Base-by-base conservation (phyloP, 2,329 filamentous ascomycete genomes). In the Colletotrichum sp. region DNA sequence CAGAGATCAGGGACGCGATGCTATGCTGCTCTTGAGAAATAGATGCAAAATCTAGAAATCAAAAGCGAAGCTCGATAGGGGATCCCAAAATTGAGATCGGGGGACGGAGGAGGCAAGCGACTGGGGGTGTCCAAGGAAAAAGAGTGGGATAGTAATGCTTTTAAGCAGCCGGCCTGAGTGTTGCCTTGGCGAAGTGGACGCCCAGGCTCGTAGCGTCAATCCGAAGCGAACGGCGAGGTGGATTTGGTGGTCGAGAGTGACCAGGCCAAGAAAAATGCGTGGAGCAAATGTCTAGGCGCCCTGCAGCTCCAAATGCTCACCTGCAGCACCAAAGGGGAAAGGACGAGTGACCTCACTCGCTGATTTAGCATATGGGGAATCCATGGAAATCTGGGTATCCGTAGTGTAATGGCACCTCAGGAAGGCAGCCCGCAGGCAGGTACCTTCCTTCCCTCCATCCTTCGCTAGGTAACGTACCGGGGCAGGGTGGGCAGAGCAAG, bases 101-200 rank as follows among this genome's bases (percentile, higher is more conserved):
- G 12, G 43, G 38, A 63, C 43, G 43, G 66, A 34, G 64, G 24
- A 21, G 58, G 48, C 16, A 34, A 24, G 43, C 38, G 32, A 34
- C 58, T 34, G 48, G 36, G 30, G 30, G 62, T 7, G 56, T 18
- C 66, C 61, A 67, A 34, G 61, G 55, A 62, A 32, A 62, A 71
- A 65, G 68, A 74, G 72, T 67, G 72, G 72, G 69, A 74, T 74
- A n/a, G 62, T 62, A 66, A 74, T 67, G 55, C 55, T 65, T 71
- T 71, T 74, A 71, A 61, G 69, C 38, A 71, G 58, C 28, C 30
- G 28, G 52, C 63, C 24, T 43, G 28, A 52, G 32, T 74, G 58
- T 32, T 36, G 65, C 62, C 71, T 74, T 74, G 72, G 72, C 72
- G 62, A 30, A 71, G 26, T 72, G 68, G 72, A 56, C 55, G 61